Base-by-base conservation (phyloP, 2,329 filamentous ascomycete genomes). In the Claviceps arundinis region DNA sequence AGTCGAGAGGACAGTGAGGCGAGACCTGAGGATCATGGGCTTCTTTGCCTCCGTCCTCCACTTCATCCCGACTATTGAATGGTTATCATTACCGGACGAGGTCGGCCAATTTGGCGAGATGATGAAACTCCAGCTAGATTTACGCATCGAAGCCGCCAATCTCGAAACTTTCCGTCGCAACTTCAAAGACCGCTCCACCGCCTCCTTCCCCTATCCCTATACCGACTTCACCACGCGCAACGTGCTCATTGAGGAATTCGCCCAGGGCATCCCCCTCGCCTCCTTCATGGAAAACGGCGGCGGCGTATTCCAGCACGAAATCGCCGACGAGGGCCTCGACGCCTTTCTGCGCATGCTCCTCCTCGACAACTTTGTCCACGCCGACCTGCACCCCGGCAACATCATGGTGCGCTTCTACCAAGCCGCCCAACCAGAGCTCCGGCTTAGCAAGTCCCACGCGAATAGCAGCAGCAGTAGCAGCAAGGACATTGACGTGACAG, bases 351-450 rank as follows among this genome's bases (percentile, higher is more conserved):
- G 90, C 61, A 98, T 98, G 93, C 73, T 98, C 16, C 76, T 98
- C 13, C 84, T 98, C 41, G 93, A 98, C 67, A 98, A 98, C 66
- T 98, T 98, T 66, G 84, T 96, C 26, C 93, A 98, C 64, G 91
- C 93, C 5, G 93, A 98, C 64, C 72, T 98, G 34, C 93, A 98
- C 64, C 93, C 93, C 0, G 93, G 93, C 26, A 98, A 98, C 66
- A 97, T 98, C 69, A 97, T 98, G 90, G 91, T 98, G 47, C 89
- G 94, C 56, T 98, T 98, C 72, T 96, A 97, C 69, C 83, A 91
- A 61, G 82, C 90, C 0, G 81, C 82, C 14, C 77, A 84, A 55
- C 78, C 91, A 0, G 80, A 85, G 48, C 71, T 94, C 1, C 64
- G 61, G 4, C 52, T 67, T 13, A 59, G 61, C 47, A 44, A 22